phyloP scores from a whole-genome alignment of 192 early-diverging fungal species.

The Kappamyces sp. region DNA sequence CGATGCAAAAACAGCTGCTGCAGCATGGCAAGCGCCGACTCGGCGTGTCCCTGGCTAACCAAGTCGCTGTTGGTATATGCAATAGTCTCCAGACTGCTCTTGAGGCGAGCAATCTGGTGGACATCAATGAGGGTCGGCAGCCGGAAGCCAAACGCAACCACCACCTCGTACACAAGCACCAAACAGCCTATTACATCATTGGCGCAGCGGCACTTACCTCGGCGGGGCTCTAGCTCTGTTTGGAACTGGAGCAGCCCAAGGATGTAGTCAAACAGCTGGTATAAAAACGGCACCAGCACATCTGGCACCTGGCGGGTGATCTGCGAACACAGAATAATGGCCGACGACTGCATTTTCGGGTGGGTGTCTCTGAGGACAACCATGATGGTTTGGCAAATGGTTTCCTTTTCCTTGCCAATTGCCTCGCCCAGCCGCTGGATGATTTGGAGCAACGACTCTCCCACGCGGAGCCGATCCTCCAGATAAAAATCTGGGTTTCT shows the following conservation, averaged over 20 bases:
- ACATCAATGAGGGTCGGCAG: no score
- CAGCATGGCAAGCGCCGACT: no score
- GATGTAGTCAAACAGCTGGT: constrained; percentile 62
- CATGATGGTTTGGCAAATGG: constrained; percentile 28
- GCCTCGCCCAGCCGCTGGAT: constrained; percentile 74
- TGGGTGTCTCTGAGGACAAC: constrained; percentile 26
- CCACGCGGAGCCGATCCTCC: constrained; percentile 73
- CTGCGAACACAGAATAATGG: constrained; percentile 28
- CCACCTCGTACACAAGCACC: no score
- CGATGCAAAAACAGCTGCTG: no score
- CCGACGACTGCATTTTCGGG: constrained; percentile 30
- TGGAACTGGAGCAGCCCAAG: constrained; percentile 64
- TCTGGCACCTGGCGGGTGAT: constrained; percentile 67
- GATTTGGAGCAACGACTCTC: constrained; percentile 83
- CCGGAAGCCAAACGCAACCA: no score
- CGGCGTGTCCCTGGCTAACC: no score
- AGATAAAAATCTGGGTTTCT: constrained; percentile 31
- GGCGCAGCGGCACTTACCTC: constrained; percentile 33
- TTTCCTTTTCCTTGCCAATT: constrained; percentile 62
- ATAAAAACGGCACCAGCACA: constrained; percentile 60
- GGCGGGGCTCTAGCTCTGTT: constrained; percentile 45
- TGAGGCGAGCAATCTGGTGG: no score
- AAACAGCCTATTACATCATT: neutral
- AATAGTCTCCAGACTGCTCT: no score
- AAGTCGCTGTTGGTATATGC: no score